These are phyloP conservation scores for Pholiota conissans DNA, from an alignment of 768 basidiomycete species.

Conservation along the genomic window DNA sequence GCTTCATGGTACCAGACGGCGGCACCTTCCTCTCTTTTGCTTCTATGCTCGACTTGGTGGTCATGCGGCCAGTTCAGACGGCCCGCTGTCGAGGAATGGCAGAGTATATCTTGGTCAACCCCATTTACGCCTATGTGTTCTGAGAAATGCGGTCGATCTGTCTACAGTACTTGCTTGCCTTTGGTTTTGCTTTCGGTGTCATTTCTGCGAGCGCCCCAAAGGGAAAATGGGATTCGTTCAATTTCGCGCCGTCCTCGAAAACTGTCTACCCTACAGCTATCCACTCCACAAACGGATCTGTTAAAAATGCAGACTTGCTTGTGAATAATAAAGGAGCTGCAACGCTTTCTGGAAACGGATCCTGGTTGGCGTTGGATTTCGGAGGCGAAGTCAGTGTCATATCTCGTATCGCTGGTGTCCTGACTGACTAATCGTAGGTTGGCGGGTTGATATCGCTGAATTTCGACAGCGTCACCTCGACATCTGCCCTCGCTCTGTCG, in stretches of 20 bases:
- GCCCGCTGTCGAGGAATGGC: not conserved
- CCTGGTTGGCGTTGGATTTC: slow-evolving; percentile 56
- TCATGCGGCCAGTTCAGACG: not conserved
- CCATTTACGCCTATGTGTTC: not conserved
- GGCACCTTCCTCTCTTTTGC: too few species aligned
- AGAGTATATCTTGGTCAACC: not conserved
- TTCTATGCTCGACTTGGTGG: too few species aligned
- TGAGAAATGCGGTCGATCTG: not conserved
- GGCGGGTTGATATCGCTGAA: slow-evolving; percentile 54
- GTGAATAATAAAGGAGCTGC: slow-evolving; percentile 34
- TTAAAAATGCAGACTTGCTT: slow-evolving; percentile 32
- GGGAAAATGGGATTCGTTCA: slow-evolving; percentile 56
- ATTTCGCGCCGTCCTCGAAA: slow-evolving; percentile 46
- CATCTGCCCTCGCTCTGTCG: slow-evolving; percentile 45
- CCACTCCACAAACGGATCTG: slow-evolving; percentile 34
- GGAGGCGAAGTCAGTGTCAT: slow-evolving; percentile 44
- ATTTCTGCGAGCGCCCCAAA: slow-evolving; percentile 33
- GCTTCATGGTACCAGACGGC: too few species aligned
- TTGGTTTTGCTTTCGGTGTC: not conserved
- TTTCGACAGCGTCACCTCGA: slow-evolving; percentile 31
- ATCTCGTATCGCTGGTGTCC: not conserved
- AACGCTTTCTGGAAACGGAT: slow-evolving; percentile 37
- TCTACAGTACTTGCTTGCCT: not conserved
- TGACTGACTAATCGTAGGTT: slow-evolving; percentile 36
- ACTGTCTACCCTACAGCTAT: slow-evolving; percentile 45